These are phyloP conservation scores for Fusarium sp. DNA, from an alignment of 2,329 filamentous ascomycete species.

Conservation along the genomic window DNA sequence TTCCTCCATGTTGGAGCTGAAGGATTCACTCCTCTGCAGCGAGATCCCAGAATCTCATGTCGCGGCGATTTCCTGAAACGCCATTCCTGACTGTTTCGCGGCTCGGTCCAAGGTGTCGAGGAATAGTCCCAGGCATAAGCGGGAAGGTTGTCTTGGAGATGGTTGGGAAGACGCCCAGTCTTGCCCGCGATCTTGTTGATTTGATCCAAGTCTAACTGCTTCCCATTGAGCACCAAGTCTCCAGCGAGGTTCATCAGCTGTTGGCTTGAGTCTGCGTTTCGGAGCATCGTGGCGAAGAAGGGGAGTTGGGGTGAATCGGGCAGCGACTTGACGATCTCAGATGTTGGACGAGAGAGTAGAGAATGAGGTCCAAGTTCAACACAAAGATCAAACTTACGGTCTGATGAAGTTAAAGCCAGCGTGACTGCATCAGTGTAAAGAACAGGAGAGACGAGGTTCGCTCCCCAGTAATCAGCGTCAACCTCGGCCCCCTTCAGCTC, in stretches of 20 bases:
- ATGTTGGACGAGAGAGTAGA: conserved; percentile 38
- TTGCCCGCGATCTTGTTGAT: conserved; percentile 31
- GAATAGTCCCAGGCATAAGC: conserved; percentile 43
- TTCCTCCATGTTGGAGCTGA: conserved; percentile 44
- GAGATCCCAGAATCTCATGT: conserved; percentile 41
- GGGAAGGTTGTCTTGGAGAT: conserved; percentile 38
- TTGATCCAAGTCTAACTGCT: conserved; percentile 29
- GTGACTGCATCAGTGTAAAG: conserved; percentile 41
- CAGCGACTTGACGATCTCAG: conserved; percentile 37
- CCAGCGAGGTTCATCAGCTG: conserved; percentile 38
- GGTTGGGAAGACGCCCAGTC: conserved; percentile 32
- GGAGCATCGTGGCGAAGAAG: conserved; percentile 38
- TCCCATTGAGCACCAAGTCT: conserved; percentile 39
- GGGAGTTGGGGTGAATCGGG: conserved; percentile 25
- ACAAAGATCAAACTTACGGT: conserved; percentile 33
- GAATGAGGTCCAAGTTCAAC: conserved; percentile 39
- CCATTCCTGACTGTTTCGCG: conserved; percentile 40
- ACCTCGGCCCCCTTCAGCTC: conserved; percentile 36
- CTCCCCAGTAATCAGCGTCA: conserved; percentile 38
- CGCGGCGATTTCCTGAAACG: conserved; percentile 39
- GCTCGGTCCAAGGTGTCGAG: conserved; percentile 40
- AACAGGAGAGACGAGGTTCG: conserved; percentile 40
- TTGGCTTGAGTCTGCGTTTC: conserved; percentile 38
- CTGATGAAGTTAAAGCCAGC: conserved; percentile 29
- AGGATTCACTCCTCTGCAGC: conserved; percentile 41